A percentile compares a stretch with the other conserved stretches of the same genome.
Conservation (phyloP, 257 asterid species). For the Solanum megistacrolobum region DNA sequence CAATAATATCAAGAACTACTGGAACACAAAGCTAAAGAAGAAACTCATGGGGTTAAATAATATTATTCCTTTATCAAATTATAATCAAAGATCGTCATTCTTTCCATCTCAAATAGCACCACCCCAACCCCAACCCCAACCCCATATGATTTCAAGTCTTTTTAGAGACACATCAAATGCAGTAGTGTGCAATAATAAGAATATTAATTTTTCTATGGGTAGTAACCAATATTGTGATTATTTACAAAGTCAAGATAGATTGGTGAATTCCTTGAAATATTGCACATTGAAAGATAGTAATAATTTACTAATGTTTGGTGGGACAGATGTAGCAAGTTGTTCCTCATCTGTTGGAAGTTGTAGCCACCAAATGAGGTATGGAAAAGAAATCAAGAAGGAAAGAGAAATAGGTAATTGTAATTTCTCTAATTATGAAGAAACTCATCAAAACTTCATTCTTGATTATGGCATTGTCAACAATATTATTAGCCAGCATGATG, state of each 20-base stretch:
- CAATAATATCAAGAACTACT: neutral
- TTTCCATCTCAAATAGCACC: neutral
- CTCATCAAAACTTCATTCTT: constrained; percentile 33
- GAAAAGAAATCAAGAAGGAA: constrained; percentile 46
- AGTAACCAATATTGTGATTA: neutral
- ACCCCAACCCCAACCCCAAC: neutral
- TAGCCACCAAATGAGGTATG: constrained; percentile 34
- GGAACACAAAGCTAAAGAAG: neutral
- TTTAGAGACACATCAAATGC: neutral
- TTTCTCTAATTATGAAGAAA: constrained; percentile 14
- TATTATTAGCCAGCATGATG: neutral
- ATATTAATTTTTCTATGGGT: constrained; percentile 5
- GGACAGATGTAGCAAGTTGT: constrained; percentile 36
- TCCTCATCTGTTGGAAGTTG: constrained; percentile 58
- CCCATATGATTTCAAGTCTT: neutral
- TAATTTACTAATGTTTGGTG: constrained; percentile 40
- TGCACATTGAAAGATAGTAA: constrained; percentile 21
- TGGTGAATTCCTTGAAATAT: constrained; percentile 21
- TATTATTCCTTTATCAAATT: neutral
- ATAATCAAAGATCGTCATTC: neutral
- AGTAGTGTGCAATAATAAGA: neutral
- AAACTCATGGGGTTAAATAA: neutral
- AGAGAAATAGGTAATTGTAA: constrained; percentile 6
- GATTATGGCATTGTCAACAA: constrained; percentile 1
- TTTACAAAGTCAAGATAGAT: constrained; percentile 28